A percentile compares a stretch with the other conserved stretches of the same genome.
Evolutionary conservation across 306 rosid species (phyloP).

Genomic region (Glycine tomentella): DNA sequence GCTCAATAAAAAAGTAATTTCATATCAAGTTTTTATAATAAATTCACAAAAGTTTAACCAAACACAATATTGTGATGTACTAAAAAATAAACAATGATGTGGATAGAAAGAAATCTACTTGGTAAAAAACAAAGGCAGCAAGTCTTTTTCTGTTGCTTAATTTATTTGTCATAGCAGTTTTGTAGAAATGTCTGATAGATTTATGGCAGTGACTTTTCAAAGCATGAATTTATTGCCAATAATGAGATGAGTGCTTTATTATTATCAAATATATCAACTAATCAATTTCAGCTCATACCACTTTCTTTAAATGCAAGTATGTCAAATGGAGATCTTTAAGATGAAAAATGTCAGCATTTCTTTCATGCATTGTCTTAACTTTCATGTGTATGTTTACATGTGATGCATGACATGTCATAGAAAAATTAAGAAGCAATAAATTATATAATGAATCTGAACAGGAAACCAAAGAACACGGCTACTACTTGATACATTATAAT

Average conservation of each 20-base stretch:
- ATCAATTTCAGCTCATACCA: neutral
- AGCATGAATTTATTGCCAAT: neutral
- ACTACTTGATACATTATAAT: slow-evolving; percentile 1
- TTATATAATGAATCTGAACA: slow-evolving; percentile 2
- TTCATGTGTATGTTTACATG: neutral
- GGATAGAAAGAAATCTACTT: neutral
- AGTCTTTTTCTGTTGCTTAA: neutral
- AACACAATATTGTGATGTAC: neutral
- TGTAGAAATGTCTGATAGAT: neutral
- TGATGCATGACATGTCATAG: neutral
- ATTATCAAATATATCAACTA: neutral
- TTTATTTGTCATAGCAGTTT: neutral
- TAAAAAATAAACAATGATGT: neutral
- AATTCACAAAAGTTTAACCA: neutral
- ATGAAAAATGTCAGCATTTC: neutral
- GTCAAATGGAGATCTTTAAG: slow-evolving; percentile 8
- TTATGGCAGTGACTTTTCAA: slow-evolving; percentile 12
- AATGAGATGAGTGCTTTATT: slow-evolving; percentile 17
- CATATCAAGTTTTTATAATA: neutral
- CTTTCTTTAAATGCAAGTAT: neutral
- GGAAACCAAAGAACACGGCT: slow-evolving; percentile 19
- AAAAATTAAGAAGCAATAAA: slow-evolving; percentile 1
- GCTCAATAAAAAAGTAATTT: neutral
- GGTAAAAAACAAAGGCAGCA: neutral
- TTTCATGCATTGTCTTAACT: neutral